Evolutionary conservation across 129 eudicot species (phyloP), one percentile per base, ranked within the genome.

Genomic region (Deinandra increscens): DNA sequence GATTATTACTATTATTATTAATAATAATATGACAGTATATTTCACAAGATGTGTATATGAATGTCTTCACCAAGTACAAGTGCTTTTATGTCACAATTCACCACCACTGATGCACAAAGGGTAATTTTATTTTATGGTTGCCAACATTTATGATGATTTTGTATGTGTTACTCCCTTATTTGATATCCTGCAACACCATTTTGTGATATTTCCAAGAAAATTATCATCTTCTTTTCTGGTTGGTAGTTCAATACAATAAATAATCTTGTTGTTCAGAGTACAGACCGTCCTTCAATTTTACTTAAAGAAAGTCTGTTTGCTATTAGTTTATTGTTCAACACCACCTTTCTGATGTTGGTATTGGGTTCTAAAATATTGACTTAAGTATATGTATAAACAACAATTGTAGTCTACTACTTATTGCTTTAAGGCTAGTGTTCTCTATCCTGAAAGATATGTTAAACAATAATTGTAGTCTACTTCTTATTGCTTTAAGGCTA

Each of bases 21-120:
- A 46, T 75, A 66, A 19, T 20, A 56, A n/a, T n/a, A n/a, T n/a
- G n/a, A n/a, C n/a, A n/a, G n/a, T n/a, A n/a, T n/a, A n/a, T n/a
- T n/a, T 26, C 41, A 55, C 41, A 34, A 11, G 44, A 19, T 13
- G 18, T n/a, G 14, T 45, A 13, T 7, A 44, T 44, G 15, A 44
- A 36, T 1, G 2, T 36, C 39, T 36, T 36, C 6, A 36, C 39
- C 2, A 36, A 36, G 6, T 36, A 4, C 49, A 17, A 46, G 8
- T 14, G 53, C 19, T 46, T n/a, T n/a, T 33, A 33, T 46, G 23
- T 26, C 37, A 23, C 13, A 59, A 58, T 22, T 34, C n/a, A n/a
- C n/a, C n/a, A n/a, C n/a, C n/a, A 41, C 13, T 56, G 26, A 70
- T 56, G 54, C 20, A 70, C 14, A 41, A 18, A 23, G 55, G 42